A percentile compares a stretch with the other conserved stretches of the same genome.
phyloP scores from a whole-genome alignment of 169 alveolate genomes.

The Amoebophrya sp. region DNA sequence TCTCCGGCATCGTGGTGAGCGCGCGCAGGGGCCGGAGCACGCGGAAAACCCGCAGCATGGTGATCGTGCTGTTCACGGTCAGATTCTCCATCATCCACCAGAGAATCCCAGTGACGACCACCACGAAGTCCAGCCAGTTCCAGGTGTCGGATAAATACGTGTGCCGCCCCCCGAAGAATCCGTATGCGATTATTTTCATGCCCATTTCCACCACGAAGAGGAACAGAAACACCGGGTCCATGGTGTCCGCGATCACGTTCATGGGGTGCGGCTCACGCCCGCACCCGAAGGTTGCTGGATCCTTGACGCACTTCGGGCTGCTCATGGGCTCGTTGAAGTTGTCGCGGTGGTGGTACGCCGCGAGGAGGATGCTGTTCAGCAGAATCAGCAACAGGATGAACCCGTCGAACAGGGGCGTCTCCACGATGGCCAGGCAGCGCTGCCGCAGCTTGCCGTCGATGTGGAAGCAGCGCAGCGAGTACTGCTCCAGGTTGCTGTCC shows the following conservation, averaged over 20 bases:
- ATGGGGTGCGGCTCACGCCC: not conserved
- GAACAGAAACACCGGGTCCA: not conserved
- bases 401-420: not conserved
- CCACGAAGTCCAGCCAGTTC: constrained; percentile 50
- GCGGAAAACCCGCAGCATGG: no score
- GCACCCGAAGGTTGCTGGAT: not conserved
- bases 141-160: constrained; percentile 50
- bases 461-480: no score
- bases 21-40: no score
- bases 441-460: no score
- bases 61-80: no score
- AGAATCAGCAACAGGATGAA: not conserved
- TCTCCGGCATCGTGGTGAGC: no score
- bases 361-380: not conserved
- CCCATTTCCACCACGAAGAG: not conserved
- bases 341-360: not conserved
- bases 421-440: not conserved
- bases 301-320: not conserved
- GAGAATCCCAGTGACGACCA: constrained; percentile 28
- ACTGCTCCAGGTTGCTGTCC: no score
- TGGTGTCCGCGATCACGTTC: not conserved
- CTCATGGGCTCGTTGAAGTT: not conserved
- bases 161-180: constrained; percentile 28
- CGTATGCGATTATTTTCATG: constrained; percentile 22
- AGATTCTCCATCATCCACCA: no score